Conservation (phyloP, 176 grass and related monocot genomes). For the Ensete ventricosum region DNA sequence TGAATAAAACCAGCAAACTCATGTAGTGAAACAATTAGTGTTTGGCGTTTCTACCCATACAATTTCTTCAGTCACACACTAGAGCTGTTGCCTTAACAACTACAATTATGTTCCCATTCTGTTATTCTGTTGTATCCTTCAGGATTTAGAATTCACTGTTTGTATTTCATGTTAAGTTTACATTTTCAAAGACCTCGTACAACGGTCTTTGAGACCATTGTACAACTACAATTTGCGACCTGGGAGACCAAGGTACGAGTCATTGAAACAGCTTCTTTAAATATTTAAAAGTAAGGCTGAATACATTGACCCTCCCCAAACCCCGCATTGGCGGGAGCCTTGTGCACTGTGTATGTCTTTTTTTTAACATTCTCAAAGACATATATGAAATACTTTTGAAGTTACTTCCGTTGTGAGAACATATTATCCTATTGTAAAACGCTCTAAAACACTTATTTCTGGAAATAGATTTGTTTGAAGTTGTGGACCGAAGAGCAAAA, state of each 20-base stretch:
- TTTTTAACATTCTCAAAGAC: background rate
- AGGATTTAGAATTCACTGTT: background rate
- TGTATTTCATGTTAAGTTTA: background rate
- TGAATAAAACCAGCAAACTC: background rate
- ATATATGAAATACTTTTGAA: too few relatives aligned
- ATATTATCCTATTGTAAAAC: slow-evolving; percentile 13
- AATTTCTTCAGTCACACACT: background rate
- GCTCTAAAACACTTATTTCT: slow-evolving; percentile 17
- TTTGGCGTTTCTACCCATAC: background rate
- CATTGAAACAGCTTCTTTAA: too few relatives aligned
- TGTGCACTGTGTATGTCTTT: too few relatives aligned
- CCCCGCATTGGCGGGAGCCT: too few relatives aligned
- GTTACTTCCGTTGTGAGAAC: background rate
- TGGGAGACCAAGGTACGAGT: too few relatives aligned
- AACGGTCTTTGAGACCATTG: too few relatives aligned
- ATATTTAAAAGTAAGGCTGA: too few relatives aligned
- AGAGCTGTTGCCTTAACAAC: too few relatives aligned
- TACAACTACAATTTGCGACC: too few relatives aligned
- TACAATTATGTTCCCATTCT: background rate
- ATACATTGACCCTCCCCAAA: too few relatives aligned
- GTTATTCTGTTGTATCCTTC: background rate
- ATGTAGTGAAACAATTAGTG: too few relatives aligned
- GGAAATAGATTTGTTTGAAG: slow-evolving; percentile 80
- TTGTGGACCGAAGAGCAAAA: slow-evolving; percentile 90
- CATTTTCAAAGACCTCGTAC: background rate